Evolutionary conservation across 495 filamentous ascomycete genomes (phyloP).

Genomic region (Parathielavia appendiculata): DNA sequence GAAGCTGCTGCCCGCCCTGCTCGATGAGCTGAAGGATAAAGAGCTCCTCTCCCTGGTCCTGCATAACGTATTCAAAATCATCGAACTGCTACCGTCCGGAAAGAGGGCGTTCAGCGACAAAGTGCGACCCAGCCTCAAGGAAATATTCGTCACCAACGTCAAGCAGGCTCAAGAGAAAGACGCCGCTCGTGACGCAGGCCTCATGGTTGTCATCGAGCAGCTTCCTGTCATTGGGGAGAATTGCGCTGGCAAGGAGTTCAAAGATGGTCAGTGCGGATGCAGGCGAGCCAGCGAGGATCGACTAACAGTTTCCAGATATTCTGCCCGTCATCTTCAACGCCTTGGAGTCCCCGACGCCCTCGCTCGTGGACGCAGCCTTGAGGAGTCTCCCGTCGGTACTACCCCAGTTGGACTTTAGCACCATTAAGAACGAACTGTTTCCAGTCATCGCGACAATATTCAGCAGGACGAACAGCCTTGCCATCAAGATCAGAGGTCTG

Average conservation of each 20-base stretch:
- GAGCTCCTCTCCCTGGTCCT: slow-evolving; percentile 77
- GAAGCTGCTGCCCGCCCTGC: slow-evolving; percentile 78
- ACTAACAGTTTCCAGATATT: slow-evolving; percentile 55
- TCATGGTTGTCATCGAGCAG: slow-evolving; percentile 85
- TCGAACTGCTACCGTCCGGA: slow-evolving; percentile 66
- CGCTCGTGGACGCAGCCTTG: slow-evolving; percentile 77
- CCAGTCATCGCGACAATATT: slow-evolving; percentile 85
- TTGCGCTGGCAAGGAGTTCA: slow-evolving; percentile 86
- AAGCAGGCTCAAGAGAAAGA: slow-evolving; percentile 64
- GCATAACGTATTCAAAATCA: slow-evolving; percentile 85
- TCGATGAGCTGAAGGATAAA: slow-evolving; percentile 90
- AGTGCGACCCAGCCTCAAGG: slow-evolving; percentile 75
- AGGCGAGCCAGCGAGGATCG: neutral
- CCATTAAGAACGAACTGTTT: slow-evolving; percentile 92
- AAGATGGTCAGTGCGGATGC: slow-evolving; percentile 60
- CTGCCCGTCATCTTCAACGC: slow-evolving; percentile 76
- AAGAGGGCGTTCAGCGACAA: slow-evolving; percentile 74
- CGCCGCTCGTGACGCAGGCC: slow-evolving; percentile 75
- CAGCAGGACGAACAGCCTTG: slow-evolving; percentile 83
- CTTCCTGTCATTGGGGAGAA: slow-evolving; percentile 67
- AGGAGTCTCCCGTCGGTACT: slow-evolving; percentile 67
- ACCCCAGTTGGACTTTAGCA: slow-evolving; percentile 85
- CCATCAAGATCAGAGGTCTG: slow-evolving; percentile 85
- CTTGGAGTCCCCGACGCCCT: slow-evolving; percentile 82
- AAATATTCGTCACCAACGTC: slow-evolving; percentile 63